Percentiles rank a stretch among this genome's conserved stretches.
These are phyloP conservation scores for Aspergillus tanneri DNA, from an alignment of 2,329 filamentous ascomycete genomes.

Conservation along the genomic window DNA sequence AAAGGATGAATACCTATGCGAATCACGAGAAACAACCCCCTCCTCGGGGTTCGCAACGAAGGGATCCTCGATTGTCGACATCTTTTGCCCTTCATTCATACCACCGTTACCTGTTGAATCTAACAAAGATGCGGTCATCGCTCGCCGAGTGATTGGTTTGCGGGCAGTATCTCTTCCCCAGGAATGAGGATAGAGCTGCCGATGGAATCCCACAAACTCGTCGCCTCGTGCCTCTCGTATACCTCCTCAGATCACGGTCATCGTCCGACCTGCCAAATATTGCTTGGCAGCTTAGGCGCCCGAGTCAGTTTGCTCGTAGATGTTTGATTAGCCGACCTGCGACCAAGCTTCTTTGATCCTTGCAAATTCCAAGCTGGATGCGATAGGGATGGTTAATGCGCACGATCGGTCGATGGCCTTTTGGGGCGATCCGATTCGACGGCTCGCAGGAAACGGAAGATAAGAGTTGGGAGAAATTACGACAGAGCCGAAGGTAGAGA, in stretches of 20 bases:
- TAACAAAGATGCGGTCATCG: slow-evolving; percentile 9
- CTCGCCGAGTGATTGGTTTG: not conserved
- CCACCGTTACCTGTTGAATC: slow-evolving; percentile 12
- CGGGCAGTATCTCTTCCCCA: not conserved
- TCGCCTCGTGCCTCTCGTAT: slow-evolving; percentile 25
- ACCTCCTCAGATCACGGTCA: slow-evolving; percentile 27
- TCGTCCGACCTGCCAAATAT: slow-evolving; percentile 26
- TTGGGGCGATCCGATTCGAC: not conserved
- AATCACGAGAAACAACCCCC: slow-evolving; percentile 40
- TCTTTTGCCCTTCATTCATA: slow-evolving; percentile 14
- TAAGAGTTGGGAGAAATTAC: not conserved
- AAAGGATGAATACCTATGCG: slow-evolving; percentile 77
- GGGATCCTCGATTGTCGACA: slow-evolving; percentile 52
- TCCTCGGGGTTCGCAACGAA: slow-evolving; percentile 54
- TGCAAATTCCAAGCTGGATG: slow-evolving; percentile 5
- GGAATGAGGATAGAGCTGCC: slow-evolving; percentile 24
- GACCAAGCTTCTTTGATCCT: slow-evolving; percentile 21
- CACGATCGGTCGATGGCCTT: slow-evolving; percentile 10
- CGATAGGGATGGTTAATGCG: slow-evolving; percentile 10
- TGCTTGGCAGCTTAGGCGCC: slow-evolving; percentile 1
- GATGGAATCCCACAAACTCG: slow-evolving; percentile 22
- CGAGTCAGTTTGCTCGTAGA: slow-evolving; percentile 3
- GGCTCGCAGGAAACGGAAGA: not conserved
- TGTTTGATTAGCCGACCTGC: slow-evolving; percentile 32
- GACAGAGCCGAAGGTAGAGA: not conserved